A percentile compares a stretch with the other conserved stretches of the same genome.
Conservation (phyloP, 192 early-diverging fungal species). For the Coemansia sp. region DNA sequence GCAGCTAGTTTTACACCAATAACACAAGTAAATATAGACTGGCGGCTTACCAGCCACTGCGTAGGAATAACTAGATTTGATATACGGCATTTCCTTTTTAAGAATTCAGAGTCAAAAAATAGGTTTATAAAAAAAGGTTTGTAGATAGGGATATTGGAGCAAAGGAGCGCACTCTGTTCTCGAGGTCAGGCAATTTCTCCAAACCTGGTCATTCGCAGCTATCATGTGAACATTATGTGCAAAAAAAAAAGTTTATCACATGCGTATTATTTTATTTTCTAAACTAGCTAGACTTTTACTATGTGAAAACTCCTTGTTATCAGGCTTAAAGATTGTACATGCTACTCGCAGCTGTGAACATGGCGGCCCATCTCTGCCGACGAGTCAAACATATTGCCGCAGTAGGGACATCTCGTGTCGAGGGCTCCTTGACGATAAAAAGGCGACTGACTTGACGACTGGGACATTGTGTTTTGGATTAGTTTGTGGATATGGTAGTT, state of each 20-base stretch:
- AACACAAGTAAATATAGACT: neutral
- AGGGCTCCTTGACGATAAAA: neutral
- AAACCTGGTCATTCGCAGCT: neutral
- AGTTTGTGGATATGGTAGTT: neutral
- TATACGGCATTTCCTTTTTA: neutral
- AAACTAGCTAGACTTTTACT: neutral
- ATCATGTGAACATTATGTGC: neutral
- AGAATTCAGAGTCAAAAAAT: neutral
- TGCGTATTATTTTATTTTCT: neutral
- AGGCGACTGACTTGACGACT: neutral
- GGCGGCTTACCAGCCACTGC: neutral
- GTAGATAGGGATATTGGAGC: neutral
- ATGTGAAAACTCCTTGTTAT: neutral
- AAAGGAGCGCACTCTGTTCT: neutral
- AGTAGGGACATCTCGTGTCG: neutral
- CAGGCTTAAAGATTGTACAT: neutral
- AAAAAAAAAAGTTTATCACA: neutral
- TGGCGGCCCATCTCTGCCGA: neutral
- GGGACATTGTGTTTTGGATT: neutral
- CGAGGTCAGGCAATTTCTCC: neutral
- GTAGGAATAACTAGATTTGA: neutral
- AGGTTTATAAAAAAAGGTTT: neutral
- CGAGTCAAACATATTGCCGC: neutral
- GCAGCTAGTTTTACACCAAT: neutral
- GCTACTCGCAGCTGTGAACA: neutral